Evolutionary conservation across 345 rosid genomes (phyloP).

Genomic region (Gossypium mustelinum): DNA sequence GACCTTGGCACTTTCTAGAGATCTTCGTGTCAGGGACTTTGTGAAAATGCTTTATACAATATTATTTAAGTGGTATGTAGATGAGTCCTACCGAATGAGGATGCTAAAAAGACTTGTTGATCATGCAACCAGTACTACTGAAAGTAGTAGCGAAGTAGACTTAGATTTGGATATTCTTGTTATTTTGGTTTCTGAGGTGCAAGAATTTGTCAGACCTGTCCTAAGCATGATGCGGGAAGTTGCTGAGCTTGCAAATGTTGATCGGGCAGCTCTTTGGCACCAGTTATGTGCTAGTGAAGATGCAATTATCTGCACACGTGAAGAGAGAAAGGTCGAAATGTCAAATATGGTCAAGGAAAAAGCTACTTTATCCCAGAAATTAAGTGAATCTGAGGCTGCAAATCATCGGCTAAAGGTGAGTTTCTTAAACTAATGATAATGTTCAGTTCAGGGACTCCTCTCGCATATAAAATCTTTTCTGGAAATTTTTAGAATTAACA

Average conservation of each 20-base stretch:
- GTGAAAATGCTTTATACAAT: conserved; percentile 79
- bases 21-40: conserved; percentile 69
- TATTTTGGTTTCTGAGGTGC: conserved; percentile 76
- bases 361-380: conserved; percentile 51
- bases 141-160: conserved; percentile 58
- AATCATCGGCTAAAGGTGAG: conserved; percentile 76
- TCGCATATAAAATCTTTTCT: background rate
- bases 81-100: conserved; percentile 68
- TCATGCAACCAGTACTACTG: conserved; percentile 64
- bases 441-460: conserved; percentile 13
- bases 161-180: conserved; percentile 78
- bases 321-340: conserved; percentile 65
- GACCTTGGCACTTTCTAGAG: conserved; percentile 72
- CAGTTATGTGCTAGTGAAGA: conserved; percentile 79
- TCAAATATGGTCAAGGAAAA: conserved; percentile 66
- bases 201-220: conserved; percentile 65
- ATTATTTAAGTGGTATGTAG: conserved; percentile 78
- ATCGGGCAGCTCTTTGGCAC: conserved; percentile 92
- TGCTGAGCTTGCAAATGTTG: conserved; percentile 88
- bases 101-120: conserved; percentile 90
- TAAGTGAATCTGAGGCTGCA: conserved; percentile 74
- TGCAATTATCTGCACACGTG: conserved; percentile 60
- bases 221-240: conserved; percentile 81
- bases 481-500: conserved; percentile 14
- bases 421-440: conserved; percentile 19